phyloP scores from a whole-genome alignment of 495 filamentous ascomycete species.

The Endocarpon pusillum region DNA sequence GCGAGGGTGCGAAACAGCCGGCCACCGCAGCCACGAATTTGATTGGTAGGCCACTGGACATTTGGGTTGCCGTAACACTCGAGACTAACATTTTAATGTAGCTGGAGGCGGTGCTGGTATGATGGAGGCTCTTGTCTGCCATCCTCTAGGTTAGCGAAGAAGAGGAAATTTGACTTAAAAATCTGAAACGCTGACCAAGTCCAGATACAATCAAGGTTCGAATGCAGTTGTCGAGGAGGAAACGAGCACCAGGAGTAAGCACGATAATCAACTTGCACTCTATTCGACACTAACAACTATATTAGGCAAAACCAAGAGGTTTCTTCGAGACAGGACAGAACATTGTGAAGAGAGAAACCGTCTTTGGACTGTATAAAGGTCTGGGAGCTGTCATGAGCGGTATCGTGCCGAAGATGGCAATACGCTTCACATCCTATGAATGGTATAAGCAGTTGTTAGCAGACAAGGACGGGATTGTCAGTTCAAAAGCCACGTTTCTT shows the following conservation, averaged over 20 bases:
- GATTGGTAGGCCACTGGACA: no score
- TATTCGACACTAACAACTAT: slow-evolving; percentile 8
- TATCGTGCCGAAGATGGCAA: slow-evolving; percentile 99
- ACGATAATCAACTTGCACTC: neutral
- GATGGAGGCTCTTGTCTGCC: slow-evolving; percentile 97
- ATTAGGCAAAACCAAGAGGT: slow-evolving; percentile 55
- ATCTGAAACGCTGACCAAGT: slow-evolving; percentile 9
- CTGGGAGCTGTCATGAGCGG: slow-evolving; percentile 89
- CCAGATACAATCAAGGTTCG: slow-evolving; percentile 95
- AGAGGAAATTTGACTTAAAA: neutral
- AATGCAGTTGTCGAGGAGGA: slow-evolving; percentile 91
- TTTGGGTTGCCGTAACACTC: no score
- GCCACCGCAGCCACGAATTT: no score
- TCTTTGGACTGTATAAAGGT: slow-evolving; percentile 88
- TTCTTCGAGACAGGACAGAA: slow-evolving; percentile 78
- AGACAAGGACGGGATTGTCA: slow-evolving; percentile 46
- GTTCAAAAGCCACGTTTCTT: slow-evolving; percentile 65
- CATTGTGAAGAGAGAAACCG: slow-evolving; percentile 78
- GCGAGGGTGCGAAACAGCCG: no score
- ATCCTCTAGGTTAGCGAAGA: slow-evolving; percentile 64
- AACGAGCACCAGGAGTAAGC: slow-evolving; percentile 60
- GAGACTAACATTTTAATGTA: no score
- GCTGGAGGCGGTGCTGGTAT: slow-evolving; percentile 96
- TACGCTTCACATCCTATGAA: slow-evolving; percentile 96
- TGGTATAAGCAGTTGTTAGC: slow-evolving; percentile 75